Percentiles rank a stretch among this genome's conserved stretches.
These are phyloP conservation scores for Elsinoe batatas DNA, from an alignment of 2,329 filamentous ascomycete species.

Conservation along the genomic window DNA sequence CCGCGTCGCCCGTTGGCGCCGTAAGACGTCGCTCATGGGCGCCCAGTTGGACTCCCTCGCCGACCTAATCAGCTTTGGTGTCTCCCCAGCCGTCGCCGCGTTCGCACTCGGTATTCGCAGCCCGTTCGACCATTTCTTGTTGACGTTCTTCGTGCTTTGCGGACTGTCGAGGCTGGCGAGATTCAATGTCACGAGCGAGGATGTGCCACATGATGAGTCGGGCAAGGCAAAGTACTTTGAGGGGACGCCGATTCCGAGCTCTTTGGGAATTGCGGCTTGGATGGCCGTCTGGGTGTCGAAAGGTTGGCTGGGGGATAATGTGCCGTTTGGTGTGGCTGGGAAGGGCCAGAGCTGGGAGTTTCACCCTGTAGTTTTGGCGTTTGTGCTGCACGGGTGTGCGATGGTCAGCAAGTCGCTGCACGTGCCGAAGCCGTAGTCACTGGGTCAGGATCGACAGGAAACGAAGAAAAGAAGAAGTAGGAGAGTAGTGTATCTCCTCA, in stretches of 20 bases:
- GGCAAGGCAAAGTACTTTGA: conserved; percentile 96
- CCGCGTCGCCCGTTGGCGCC: conserved; percentile 89
- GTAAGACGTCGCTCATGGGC: conserved; percentile 96
- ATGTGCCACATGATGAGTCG: conserved; percentile 79
- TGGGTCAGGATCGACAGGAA: too few species aligned
- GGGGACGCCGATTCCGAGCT: conserved; percentile 91
- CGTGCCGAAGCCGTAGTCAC: conserved; percentile 67
- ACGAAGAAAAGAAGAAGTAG: background rate
- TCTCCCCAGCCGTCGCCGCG: conserved; percentile 76
- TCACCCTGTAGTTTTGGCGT: conserved; percentile 72
- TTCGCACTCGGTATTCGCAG: conserved; percentile 86
- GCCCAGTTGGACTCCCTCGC: conserved; percentile 94
- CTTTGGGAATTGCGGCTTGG: conserved; percentile 64
- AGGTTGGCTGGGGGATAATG: conserved; percentile 64
- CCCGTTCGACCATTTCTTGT: conserved; percentile 65
- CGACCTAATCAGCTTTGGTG: conserved; percentile 91
- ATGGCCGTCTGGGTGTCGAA: conserved; percentile 86
- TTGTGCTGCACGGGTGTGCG: conserved; percentile 78
- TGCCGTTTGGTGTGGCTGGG: conserved; percentile 66
- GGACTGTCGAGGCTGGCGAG: conserved; percentile 86
- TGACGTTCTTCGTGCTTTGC: conserved; percentile 88
- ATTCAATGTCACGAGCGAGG: conserved; percentile 91
- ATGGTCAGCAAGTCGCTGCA: conserved; percentile 95
- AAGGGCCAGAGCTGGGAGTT: conserved; percentile 64
- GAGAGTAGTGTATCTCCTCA: background rate